phyloP scores from a whole-genome alignment of 257 asterid species.

The Paraleonurus japonicus region DNA sequence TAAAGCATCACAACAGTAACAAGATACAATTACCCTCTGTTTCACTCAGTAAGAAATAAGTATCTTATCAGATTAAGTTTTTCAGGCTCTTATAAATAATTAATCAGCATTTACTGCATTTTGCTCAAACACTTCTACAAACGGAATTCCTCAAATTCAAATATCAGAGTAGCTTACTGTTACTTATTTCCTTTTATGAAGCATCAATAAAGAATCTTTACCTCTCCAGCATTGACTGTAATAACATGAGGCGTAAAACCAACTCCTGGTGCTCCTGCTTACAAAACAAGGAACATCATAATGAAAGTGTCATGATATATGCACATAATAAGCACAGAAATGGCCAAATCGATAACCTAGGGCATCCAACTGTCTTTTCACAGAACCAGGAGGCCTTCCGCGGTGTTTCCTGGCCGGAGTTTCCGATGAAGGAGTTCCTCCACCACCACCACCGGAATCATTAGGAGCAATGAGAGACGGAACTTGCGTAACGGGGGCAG shows the following conservation, averaged over 20 bases:
- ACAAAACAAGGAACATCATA: slow-evolving; percentile 15
- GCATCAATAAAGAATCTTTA: neutral
- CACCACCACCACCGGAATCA: slow-evolving; percentile 39
- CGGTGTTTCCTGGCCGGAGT: slow-evolving; percentile 40
- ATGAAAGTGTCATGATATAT: neutral
- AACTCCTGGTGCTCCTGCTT: slow-evolving; percentile 44
- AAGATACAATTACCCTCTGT: neutral
- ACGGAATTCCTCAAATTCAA: neutral
- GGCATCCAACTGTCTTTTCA: slow-evolving; percentile 49
- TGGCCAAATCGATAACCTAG: slow-evolving; percentile 31
- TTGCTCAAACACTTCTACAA: neutral
- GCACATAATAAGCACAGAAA: neutral
- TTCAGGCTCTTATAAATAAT: neutral
- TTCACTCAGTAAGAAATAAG: neutral
- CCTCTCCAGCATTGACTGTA: slow-evolving; percentile 49
- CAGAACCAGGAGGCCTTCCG: slow-evolving; percentile 60
- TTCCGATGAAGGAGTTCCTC: slow-evolving; percentile 38
- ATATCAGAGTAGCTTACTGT: neutral
- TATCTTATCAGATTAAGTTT: neutral
- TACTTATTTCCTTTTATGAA: neutral
- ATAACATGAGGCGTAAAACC: slow-evolving; percentile 54
- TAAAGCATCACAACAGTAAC: neutral
- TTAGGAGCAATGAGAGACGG: slow-evolving; percentile 33
- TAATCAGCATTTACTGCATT: neutral
- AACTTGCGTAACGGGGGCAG: slow-evolving; percentile 55